phyloP scores from a whole-genome alignment of 2,329 filamentous ascomycete species.

The Aspergillus phoenicis region DNA sequence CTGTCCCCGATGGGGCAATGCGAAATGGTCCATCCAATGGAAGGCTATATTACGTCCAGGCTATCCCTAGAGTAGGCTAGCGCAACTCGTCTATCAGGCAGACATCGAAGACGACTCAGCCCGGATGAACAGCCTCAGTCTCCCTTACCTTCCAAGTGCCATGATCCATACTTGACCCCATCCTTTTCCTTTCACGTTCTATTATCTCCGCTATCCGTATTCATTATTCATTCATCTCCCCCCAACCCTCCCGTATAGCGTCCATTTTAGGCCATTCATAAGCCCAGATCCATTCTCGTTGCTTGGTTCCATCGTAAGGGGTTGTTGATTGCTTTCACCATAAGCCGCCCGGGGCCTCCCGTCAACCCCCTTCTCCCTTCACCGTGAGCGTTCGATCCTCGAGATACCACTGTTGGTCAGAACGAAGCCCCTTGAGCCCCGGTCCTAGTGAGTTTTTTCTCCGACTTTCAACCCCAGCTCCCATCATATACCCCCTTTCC shows the following conservation, averaged over 20 bases:
- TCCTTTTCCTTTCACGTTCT: neutral
- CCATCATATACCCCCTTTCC: neutral
- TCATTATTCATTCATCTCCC: neutral
- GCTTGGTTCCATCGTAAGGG: too few relatives aligned
- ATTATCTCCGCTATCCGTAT: slow-evolving; percentile 7
- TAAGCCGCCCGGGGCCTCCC: slow-evolving; percentile 8
- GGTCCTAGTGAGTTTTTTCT: neutral
- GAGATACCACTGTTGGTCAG: neutral
- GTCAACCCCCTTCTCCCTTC: slow-evolving; percentile 7
- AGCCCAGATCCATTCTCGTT: neutral
- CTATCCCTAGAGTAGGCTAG: slow-evolving; percentile 27
- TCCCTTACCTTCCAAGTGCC: slow-evolving; percentile 14
- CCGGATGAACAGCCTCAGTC: slow-evolving; percentile 28
- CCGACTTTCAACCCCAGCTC: neutral
- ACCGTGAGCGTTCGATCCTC: neutral
- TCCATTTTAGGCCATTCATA: neutral
- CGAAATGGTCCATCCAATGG: neutral
- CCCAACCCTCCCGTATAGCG: neutral
- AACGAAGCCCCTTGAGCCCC: neutral
- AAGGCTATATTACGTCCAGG: neutral
- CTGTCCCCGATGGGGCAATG: slow-evolving; percentile 1
- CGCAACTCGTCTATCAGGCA: slow-evolving; percentile 41
- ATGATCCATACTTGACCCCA: slow-evolving; percentile 14
- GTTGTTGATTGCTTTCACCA: neutral
- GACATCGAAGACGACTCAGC: slow-evolving; percentile 38